phyloP scores from a whole-genome alignment of 768 basidiomycete genomes.

The Daedaleopsis sinensis region DNA sequence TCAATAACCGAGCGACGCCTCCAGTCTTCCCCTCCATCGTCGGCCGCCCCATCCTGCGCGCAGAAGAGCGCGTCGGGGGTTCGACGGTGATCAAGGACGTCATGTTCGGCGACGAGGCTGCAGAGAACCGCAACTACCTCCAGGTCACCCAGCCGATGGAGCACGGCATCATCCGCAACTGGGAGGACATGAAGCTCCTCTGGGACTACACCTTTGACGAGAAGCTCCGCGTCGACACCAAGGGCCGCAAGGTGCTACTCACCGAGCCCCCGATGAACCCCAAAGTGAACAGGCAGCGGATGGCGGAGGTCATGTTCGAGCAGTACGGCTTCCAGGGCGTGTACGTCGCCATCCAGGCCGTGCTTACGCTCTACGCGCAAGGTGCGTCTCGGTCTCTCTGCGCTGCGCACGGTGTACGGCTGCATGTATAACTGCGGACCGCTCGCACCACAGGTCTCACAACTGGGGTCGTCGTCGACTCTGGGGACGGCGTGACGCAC shows the following conservation, averaged over 20 bases:
- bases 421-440: background rate
- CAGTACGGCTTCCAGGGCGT: slow-evolving; percentile 96
- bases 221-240: slow-evolving; percentile 88
- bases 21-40: slow-evolving; percentile 96
- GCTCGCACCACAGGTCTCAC: slow-evolving; percentile 72
- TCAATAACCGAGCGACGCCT: background rate
- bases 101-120: slow-evolving; percentile 98
- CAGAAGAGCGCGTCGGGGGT: slow-evolving; percentile 88
- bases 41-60: slow-evolving; percentile 95
- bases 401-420: background rate
- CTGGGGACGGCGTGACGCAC: slow-evolving; percentile 98
- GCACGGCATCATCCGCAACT: slow-evolving; percentile 97
- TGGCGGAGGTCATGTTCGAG: slow-evolving; percentile 99
- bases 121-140: slow-evolving; percentile 90
- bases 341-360: slow-evolving; percentile 98
- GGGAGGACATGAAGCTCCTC: slow-evolving; percentile 98
- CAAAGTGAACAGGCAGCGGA: slow-evolving; percentile 85
- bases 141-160: slow-evolving; percentile 99
- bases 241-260: slow-evolving; percentile 86
- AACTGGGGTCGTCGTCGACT: slow-evolving; percentile 98
- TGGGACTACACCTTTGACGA: slow-evolving; percentile 99
- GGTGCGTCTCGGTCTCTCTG: slow-evolving; percentile 54
- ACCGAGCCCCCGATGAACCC: slow-evolving; percentile 99
- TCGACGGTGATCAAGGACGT: slow-evolving; percentile 90
- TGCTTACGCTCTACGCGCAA: slow-evolving; percentile 97